phyloP scores from a whole-genome alignment of 305 asterid species.

The Rubia balearica region DNA sequence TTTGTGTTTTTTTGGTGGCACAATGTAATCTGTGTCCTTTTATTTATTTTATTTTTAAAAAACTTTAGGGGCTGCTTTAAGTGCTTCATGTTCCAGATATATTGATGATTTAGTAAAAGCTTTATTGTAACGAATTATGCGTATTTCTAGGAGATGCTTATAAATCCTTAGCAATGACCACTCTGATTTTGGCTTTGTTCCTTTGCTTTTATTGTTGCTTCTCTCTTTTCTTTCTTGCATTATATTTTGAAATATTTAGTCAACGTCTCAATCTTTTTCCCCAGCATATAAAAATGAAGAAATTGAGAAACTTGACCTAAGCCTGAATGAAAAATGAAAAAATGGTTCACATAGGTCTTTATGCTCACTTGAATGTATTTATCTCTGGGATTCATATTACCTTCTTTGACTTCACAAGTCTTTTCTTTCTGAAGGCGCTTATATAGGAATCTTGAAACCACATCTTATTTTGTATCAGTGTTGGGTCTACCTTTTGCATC shows the following conservation, averaged over 20 bases:
- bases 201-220: conserved; percentile 49
- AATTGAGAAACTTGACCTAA: background rate
- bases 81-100: too few relatives aligned
- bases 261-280: conserved; percentile 52
- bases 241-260: conserved; percentile 61
- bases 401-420: conserved; percentile 45
- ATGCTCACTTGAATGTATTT: conserved; percentile 63
- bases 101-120: too few relatives aligned
- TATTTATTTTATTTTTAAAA: too few relatives aligned
- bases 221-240: conserved; percentile 58
- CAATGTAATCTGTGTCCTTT: too few relatives aligned
- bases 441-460: conserved; percentile 72
- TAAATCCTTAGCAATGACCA: too few relatives aligned
- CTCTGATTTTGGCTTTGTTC: conserved; percentile 15
- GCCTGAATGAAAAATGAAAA: background rate
- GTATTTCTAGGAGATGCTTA: too few relatives aligned
- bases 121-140: too few relatives aligned
- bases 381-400: conserved; percentile 49
- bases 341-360: background rate
- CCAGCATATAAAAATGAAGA: conserved; percentile 42
- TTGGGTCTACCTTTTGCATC: conserved; percentile 26
- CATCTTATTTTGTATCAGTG: conserved; percentile 34
- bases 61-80: too few relatives aligned
- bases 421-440: conserved; percentile 90
- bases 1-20: too few relatives aligned